Evolutionary conservation across 192 early-diverging fungal species (phyloP), one percentile per base, ranked within the genome.

Genomic region (Coemansia sp.): DNA sequence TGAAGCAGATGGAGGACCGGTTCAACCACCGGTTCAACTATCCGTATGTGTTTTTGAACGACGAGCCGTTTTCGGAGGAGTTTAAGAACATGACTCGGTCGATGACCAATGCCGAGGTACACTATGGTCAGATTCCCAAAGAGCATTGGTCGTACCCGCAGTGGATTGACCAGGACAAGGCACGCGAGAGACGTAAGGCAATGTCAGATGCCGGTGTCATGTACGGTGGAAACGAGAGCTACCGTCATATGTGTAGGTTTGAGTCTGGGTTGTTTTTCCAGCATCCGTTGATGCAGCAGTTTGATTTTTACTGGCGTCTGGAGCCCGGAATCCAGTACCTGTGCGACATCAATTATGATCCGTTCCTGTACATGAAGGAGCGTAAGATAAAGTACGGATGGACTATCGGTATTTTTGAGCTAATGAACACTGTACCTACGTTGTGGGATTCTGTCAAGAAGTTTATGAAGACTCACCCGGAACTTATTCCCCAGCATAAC

Each of bases 21-120:
- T 93, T 93, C 64, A 94, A 94, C 73, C 75, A 70, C 45, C 82
- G 86, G 56, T 93, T 84, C 76, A 83, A 89, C 62, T 95, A 94
- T 67, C 91, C 91, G 0, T 95, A 90, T 66, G 89, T 95, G 30
- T 93, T 93, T 64, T 65, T 95, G 36, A 95, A 94, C 73, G 88
- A 95, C 42, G 75, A 83, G 52, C 86, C 86, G 0, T 93, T 94
- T 52, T 69, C 79, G 1, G 77, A 85, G 2, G 79, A 90, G 60
- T 95, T 95, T 67, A 84, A 84, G 51, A 80, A 84, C 52, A 68
- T 78, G 62, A 85, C 87, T 36, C 71, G 63, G 36, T 79, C 76
- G 0, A 75, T 89, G 67, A 87, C 87, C 22, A 74, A 72, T 2
- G 86, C 85, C 1, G 57, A 88, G 16, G 85, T 86, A 17, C 60